Percentiles rank a stretch among this genome's conserved stretches.
These are phyloP conservation scores for Cystoisospora suis DNA, from an alignment of 169 alveolate genomes.

Conservation along the genomic window DNA sequence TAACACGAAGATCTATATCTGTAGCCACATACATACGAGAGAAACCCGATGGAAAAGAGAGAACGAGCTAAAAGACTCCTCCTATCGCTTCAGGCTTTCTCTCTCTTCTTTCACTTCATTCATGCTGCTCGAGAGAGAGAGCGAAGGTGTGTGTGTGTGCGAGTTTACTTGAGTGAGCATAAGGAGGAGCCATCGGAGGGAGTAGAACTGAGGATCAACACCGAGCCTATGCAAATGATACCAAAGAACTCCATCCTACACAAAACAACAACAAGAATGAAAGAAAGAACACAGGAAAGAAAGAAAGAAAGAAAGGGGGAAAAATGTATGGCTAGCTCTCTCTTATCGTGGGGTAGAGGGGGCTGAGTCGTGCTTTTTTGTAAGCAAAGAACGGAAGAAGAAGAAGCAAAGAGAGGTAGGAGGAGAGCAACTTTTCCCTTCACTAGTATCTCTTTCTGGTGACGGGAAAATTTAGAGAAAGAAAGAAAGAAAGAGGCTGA, in stretches of 20 bases:
- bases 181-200: slow-evolving; percentile 67
- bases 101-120: not conserved
- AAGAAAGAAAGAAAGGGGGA: not conserved
- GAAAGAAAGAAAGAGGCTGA: too few relatives aligned
- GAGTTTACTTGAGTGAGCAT: slow-evolving; percentile 60
- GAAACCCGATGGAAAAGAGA: too few relatives aligned
- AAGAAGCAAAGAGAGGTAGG: too few relatives aligned
- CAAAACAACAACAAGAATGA: not conserved
- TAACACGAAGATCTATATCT: too few relatives aligned
- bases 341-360: too few relatives aligned
- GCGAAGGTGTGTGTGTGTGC: not conserved
- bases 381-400: too few relatives aligned
- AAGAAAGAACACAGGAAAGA: not conserved
- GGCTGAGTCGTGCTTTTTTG: too few relatives aligned
- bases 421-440: too few relatives aligned
- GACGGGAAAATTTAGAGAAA: too few relatives aligned
- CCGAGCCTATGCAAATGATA: slow-evolving; percentile 53
- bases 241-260: slow-evolving; percentile 61
- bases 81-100: not conserved
- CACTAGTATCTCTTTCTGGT: too few relatives aligned
- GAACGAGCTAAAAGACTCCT: not conserved
- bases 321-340: too few relatives aligned
- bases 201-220: slow-evolving; percentile 67
- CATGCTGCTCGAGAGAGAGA: not conserved
- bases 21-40: too few relatives aligned